Evolutionary conservation across 176 grass and related monocot species (phyloP), one percentile per base, ranked within the genome.

Genomic region (Oryza officinalis): DNA sequence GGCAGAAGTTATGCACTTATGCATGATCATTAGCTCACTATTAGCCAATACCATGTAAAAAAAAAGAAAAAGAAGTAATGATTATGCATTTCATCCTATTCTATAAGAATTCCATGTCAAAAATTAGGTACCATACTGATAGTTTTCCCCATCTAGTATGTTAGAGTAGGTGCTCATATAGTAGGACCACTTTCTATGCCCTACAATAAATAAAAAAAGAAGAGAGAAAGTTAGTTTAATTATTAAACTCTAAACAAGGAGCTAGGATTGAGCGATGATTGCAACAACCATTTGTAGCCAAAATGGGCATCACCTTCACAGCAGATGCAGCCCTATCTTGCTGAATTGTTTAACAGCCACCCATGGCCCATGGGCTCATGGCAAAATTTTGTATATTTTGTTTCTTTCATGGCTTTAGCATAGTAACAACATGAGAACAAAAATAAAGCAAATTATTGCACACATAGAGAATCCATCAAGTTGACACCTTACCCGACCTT

Each of bases 221-320:
- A 73, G 70, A 66, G 78, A 35, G 10, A 72, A 74, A 49, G n/a
- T n/a, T n/a, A 33, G 30, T 82, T 83, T 71, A 30, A 60, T 60
- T 54, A 20, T 76, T 85, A 74, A 18, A 40, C 27, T 47, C 45
- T 86, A 69, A 40, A 90, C 37, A 74, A 83, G 69, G 13, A 65
- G 69, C 75, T 87, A 75, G 80, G 75, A 87, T 79, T 80, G 70
- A 65, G 49, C 69, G 83, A 87, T 84, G 80, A 84, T 90, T 84
- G 89, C 75, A 70, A 74, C 75, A 33, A 79, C 63, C 75, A 84
- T 80, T 83, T 83, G 88, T 65, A 75, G 49, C 69, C 88, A 87
- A 87, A 87, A 75, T 70, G 84, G 75, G 80, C 80, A 70, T 90
- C 84, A 64, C 69, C 80, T 90, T 90, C 88, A 75, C 12, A 75